phyloP scores from a whole-genome alignment of 345 rosid species.

The Barbarea vulgaris region DNA sequence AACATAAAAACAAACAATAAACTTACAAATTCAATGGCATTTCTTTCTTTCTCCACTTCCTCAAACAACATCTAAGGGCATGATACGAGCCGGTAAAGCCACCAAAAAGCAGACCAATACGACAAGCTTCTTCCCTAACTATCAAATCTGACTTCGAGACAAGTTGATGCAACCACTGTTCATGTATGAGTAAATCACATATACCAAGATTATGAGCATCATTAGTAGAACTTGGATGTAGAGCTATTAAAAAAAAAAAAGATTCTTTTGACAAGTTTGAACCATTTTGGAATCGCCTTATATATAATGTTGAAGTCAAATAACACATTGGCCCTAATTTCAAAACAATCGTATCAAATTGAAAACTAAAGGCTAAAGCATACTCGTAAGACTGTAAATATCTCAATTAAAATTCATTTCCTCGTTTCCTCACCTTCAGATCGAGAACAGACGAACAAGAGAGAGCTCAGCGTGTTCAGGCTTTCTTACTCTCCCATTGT shows the following conservation, averaged over 20 bases:
- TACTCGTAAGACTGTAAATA: constrained; percentile 1
- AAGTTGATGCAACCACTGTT: constrained; percentile 71
- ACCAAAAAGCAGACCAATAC: constrained; percentile 89
- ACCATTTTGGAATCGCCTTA: background rate
- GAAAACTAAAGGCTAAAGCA: constrained; percentile 13
- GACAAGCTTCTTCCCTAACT: constrained; percentile 98
- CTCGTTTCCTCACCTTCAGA: no score
- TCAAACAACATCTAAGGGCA: constrained; percentile 79
- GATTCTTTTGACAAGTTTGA: no score
- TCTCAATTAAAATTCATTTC: background rate
- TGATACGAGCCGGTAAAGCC: constrained; percentile 98
- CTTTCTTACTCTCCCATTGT: no score
- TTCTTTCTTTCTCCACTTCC: constrained; percentile 89
- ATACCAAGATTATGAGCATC: background rate
- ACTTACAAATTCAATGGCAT: constrained; percentile 84
- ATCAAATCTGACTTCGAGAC: constrained; percentile 97
- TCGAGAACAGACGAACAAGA: no score
- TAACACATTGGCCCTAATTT: constrained; percentile 18
- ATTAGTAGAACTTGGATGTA: background rate
- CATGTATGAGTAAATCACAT: constrained; percentile 30
- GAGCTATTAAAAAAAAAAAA: no score
- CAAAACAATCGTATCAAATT: constrained; percentile 10
- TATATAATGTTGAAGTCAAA: constrained; percentile 2
- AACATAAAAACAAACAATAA: constrained; percentile 2
- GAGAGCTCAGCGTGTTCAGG: no score